Percentiles rank a stretch among this genome's conserved stretches.
phyloP scores from a whole-genome alignment of 2,329 filamentous ascomycete species.

The Botryotinia convoluta region DNA sequence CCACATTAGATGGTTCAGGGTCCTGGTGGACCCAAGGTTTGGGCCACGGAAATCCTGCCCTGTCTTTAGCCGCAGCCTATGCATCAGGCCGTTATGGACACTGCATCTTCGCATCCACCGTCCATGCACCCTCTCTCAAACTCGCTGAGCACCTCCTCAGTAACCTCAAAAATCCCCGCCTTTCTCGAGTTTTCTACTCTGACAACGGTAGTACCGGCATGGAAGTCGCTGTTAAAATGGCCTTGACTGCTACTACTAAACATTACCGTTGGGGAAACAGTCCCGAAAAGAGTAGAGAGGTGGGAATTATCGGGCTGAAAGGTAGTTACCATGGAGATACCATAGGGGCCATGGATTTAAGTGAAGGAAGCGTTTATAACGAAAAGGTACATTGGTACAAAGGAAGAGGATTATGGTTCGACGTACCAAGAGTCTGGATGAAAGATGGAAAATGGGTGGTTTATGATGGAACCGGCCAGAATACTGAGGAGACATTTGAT shows the following conservation, averaged over 20 bases:
- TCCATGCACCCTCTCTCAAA: conserved; percentile 74
- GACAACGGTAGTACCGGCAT: conserved; percentile 82
- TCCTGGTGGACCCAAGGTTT: conserved; percentile 93
- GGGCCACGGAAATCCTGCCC: conserved; percentile 70
- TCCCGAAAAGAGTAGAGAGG: conserved; percentile 44
- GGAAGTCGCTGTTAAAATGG: conserved; percentile 87
- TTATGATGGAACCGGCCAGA: conserved; percentile 22
- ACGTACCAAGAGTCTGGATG: conserved; percentile 71
- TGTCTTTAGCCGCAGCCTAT: conserved; percentile 74
- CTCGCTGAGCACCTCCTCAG: conserved; percentile 64
- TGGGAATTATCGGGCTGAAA: conserved; percentile 71
- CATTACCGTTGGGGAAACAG: conserved; percentile 61
- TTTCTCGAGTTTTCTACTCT: conserved; percentile 74
- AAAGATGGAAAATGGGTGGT: conserved; percentile 64
- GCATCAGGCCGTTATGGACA: conserved; percentile 83
- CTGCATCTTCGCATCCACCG: conserved; percentile 79
- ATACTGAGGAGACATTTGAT: conserved; percentile 28
- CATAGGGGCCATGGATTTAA: conserved; percentile 83
- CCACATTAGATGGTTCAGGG: conserved; percentile 79
- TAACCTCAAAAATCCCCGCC: conserved; percentile 59
- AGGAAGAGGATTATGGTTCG: conserved; percentile 77
- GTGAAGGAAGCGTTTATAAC: conserved; percentile 75
- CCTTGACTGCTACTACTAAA: conserved; percentile 62
- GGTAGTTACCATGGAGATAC: conserved; percentile 87
- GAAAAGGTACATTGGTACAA: conserved; percentile 84